Evolutionary conservation across 2,329 filamentous ascomycete genomes (phyloP).

Genomic region (Colletotrichum scovillei): DNA sequence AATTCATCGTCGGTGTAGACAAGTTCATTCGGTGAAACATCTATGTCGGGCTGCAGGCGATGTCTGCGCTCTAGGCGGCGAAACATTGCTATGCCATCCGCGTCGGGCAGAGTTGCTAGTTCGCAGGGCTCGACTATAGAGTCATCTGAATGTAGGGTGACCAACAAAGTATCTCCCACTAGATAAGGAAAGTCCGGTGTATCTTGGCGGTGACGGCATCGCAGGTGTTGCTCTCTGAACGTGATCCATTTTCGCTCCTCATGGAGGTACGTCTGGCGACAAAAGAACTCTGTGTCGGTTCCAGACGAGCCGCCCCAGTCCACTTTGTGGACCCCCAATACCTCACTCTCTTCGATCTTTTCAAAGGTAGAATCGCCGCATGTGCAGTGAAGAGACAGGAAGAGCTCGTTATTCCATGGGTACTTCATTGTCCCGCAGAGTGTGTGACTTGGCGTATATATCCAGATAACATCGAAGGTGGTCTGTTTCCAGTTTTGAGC

Average conservation of each 20-base stretch:
- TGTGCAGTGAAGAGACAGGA: slow-evolving; percentile 81
- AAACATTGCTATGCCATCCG: slow-evolving; percentile 52
- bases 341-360: slow-evolving; percentile 63
- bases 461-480: slow-evolving; percentile 80
- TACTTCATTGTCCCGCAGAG: slow-evolving; percentile 76
- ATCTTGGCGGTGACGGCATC: slow-evolving; percentile 56
- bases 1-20: slow-evolving; percentile 66
- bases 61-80: slow-evolving; percentile 64
- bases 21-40: slow-evolving; percentile 66
- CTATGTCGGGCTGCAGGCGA: slow-evolving; percentile 47
- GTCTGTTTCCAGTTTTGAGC: too few species aligned
- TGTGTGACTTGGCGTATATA: slow-evolving; percentile 79
- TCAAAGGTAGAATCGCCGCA: slow-evolving; percentile 59
- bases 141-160: slow-evolving; percentile 43
- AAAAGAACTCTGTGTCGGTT: slow-evolving; percentile 67
- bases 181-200: slow-evolving; percentile 45
- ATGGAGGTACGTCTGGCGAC: slow-evolving; percentile 76
- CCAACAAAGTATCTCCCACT: slow-evolving; percentile 71
- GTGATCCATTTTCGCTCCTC: slow-evolving; percentile 71
- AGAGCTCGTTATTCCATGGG: slow-evolving; percentile 78
- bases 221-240: slow-evolving; percentile 64
- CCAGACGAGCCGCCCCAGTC: slow-evolving; percentile 65
- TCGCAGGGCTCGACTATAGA: slow-evolving; percentile 70
- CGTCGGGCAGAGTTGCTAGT: slow-evolving; percentile 52
- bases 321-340: slow-evolving; percentile 68